Conservation (phyloP, 1,284 basidiomycete genomes). For the Trichosporon sp. region DNA sequence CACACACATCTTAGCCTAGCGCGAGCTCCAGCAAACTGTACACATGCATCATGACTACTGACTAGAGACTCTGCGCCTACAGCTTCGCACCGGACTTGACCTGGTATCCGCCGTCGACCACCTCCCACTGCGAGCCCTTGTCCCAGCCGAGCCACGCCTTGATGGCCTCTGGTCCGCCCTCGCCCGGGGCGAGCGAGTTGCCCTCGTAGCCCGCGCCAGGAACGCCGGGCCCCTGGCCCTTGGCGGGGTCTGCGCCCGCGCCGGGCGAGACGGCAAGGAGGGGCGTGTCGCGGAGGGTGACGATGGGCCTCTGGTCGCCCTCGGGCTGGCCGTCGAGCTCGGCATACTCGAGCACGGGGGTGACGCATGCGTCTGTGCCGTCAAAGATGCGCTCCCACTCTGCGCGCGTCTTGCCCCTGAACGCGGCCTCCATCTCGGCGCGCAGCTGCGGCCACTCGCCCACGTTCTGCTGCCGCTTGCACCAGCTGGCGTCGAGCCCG, state of each 20-base stretch:
- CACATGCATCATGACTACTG: neutral
- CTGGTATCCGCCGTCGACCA: neutral
- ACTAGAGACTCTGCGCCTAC: neutral
- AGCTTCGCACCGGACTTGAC: neutral
- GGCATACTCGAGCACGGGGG: constrained; percentile 10
- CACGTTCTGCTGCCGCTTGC: constrained; percentile 8
- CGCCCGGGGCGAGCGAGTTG: neutral
- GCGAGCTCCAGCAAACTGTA: neutral
- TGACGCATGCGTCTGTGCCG: constrained; percentile 17
- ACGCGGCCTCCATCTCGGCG: constrained; percentile 1
- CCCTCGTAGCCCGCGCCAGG: neutral
- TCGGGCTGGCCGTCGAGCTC: constrained; percentile 3
- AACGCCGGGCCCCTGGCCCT: neutral
- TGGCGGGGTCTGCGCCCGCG: neutral
- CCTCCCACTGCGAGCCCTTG: neutral
- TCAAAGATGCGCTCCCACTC: constrained; percentile 17
- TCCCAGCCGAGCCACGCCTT: constrained; percentile 1
- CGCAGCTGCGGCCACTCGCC: constrained; percentile 11
- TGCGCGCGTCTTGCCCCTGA: constrained; percentile 12
- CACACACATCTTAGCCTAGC: neutral
- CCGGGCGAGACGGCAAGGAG: neutral
- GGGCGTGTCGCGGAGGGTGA: neutral
- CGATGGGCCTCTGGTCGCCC: constrained; percentile 5
- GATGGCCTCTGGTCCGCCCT: neutral
- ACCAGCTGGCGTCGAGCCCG: neutral